Evolutionary conservation across 805 yeast genomes (phyloP).

Genomic region (Lipomyces orientalis): DNA sequence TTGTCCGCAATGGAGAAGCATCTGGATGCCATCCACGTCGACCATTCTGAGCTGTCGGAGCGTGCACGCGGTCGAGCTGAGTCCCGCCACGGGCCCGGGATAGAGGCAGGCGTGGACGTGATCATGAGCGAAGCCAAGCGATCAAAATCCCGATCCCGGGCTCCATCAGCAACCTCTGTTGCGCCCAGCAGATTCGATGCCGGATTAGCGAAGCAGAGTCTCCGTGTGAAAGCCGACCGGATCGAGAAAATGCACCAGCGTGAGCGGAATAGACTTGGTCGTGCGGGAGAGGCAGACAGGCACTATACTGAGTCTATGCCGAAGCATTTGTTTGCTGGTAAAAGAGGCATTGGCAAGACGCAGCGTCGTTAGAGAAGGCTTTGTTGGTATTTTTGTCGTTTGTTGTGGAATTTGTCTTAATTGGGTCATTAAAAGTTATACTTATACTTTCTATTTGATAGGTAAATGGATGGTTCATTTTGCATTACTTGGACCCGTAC

Average conservation of each 20-base stretch:
- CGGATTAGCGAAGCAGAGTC: constrained; percentile 79
- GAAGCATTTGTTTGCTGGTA: constrained; percentile 94
- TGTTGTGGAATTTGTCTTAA: not conserved
- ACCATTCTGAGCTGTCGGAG: constrained; percentile 67
- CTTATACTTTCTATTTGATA: not conserved
- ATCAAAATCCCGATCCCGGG: constrained; percentile 43
- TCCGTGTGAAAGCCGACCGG: constrained; percentile 84
- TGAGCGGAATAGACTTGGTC: constrained; percentile 88
- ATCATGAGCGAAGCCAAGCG: constrained; percentile 60
- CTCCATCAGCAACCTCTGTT: constrained; percentile 38
- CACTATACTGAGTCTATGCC: constrained; percentile 84
- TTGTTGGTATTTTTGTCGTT: not conserved
- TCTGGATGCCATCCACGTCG: constrained; percentile 89
- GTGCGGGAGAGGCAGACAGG: constrained; percentile 96
- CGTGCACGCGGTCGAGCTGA: constrained; percentile 48
- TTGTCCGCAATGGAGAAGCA: constrained; percentile 84
- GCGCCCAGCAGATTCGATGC: constrained; percentile 59
- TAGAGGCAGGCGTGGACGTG: constrained; percentile 75
- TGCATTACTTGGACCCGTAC: not conserved
- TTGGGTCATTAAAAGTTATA: not conserved
- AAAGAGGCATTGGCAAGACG: constrained; percentile 92
- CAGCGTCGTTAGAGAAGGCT: constrained; percentile 63
- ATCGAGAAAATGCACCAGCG: constrained; percentile 88
- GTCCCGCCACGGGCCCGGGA: constrained; percentile 46
- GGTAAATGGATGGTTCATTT: not conserved